Conservation (phyloP, 225 moss, liverwort and hornwort species). For the Asterella californica region DNA sequence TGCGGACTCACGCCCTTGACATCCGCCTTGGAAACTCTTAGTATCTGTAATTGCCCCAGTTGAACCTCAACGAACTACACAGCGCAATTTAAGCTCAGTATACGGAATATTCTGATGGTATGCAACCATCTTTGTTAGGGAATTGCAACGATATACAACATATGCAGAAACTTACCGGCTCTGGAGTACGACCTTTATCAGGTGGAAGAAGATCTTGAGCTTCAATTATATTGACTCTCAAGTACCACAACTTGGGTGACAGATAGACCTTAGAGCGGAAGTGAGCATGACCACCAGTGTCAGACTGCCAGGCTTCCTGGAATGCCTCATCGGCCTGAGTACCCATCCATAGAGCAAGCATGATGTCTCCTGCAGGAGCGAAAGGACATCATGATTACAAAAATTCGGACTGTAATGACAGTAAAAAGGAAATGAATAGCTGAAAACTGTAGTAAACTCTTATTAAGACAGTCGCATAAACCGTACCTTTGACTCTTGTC, state of each 20-base stretch:
- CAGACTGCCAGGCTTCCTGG: conserved; percentile 97
- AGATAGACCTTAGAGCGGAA: conserved; percentile 85
- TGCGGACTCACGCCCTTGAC: conserved; percentile 53
- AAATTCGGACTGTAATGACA: not conserved
- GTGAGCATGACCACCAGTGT: conserved; percentile 82
- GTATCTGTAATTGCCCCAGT: conserved; percentile 65
- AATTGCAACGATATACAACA: too few relatives aligned
- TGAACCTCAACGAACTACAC: conserved; percentile 67
- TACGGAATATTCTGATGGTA: not conserved
- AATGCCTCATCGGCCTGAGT: conserved; percentile 97
- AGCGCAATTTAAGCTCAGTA: not conserved
- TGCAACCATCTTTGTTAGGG: not conserved
- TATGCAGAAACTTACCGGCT: conserved; percentile 46
- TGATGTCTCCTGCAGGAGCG: conserved; percentile 57
- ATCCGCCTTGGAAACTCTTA: conserved; percentile 39
- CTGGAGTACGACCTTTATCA: conserved; percentile 51
- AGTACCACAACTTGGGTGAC: conserved; percentile 93
- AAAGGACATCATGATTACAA: not conserved
- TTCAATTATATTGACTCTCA: conserved; percentile 78
- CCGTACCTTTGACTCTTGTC: conserved; percentile 64
- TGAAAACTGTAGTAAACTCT: not conserved
- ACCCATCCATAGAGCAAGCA: conserved; percentile 95
- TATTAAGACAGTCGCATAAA: too few relatives aligned
- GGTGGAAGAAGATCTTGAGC: conserved; percentile 72
- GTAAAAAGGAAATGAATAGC: not conserved